phyloP scores from a whole-genome alignment of 2,329 filamentous ascomycete species.

The Trichoderma arundinaceum region DNA sequence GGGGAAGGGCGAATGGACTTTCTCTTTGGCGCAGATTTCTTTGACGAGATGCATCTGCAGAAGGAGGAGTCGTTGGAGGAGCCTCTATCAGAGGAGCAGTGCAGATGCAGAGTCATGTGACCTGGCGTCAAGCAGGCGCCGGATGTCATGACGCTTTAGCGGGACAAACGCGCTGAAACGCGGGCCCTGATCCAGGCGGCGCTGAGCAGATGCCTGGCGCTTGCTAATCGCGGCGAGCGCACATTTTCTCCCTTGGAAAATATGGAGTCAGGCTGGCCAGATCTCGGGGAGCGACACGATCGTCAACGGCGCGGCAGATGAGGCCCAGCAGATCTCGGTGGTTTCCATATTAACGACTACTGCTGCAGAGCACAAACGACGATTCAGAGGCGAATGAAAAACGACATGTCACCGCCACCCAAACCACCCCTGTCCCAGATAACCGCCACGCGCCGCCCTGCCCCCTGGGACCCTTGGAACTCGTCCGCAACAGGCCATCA shows the following conservation, averaged over 20 bases:
- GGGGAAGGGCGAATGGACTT: too few relatives aligned
- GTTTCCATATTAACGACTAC: too few relatives aligned
- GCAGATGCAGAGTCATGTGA: conserved; percentile 37
- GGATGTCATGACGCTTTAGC: conserved; percentile 30
- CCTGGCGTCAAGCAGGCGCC: conserved; percentile 36
- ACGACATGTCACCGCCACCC: conserved; percentile 28
- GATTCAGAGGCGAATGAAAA: background rate
- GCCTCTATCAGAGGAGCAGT: background rate
- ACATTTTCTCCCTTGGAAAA: conserved; percentile 10
- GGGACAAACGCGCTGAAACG: conserved; percentile 34
- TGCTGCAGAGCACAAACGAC: background rate
- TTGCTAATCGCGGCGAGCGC: background rate
- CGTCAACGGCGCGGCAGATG: background rate
- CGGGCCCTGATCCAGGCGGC: background rate
- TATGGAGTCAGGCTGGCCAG: background rate
- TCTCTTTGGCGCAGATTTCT: too few relatives aligned
- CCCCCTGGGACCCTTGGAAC: conserved; percentile 71
- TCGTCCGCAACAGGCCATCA: conserved; percentile 80
- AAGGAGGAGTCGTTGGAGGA: background rate
- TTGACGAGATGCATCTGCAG: background rate
- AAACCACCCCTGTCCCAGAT: conserved; percentile 40
- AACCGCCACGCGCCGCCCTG: conserved; percentile 48
- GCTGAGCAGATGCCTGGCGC: background rate
- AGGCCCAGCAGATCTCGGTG: too few relatives aligned
- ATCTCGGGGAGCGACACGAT: background rate